Conservation (phyloP, 768 basidiomycete species). For the Rubroboletus pulcherrimus region DNA sequence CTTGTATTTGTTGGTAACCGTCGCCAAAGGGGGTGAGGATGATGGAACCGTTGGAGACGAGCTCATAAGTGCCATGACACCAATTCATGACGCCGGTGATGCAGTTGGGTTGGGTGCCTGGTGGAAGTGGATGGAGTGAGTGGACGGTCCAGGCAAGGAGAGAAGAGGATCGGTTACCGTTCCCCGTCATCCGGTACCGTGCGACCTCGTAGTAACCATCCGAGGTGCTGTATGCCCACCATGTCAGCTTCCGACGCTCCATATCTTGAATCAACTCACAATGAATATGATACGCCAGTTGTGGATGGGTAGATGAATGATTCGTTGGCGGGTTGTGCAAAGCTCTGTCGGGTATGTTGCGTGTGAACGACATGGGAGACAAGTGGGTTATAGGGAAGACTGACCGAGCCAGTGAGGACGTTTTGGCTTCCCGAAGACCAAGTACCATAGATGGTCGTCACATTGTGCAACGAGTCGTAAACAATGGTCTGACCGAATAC, state of each 20-base stretch:
- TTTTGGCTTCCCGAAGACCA: conserved; percentile 79
- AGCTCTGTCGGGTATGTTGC: conserved; percentile 48
- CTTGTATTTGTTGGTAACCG: conserved; percentile 93
- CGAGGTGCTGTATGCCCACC: conserved; percentile 43
- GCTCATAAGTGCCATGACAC: conserved; percentile 78
- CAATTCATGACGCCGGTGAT: conserved; percentile 86
- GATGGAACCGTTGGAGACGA: conserved; percentile 78
- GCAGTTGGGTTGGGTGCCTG: conserved; percentile 82
- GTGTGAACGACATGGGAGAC: neutral
- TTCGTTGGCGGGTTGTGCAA: conserved; percentile 79
- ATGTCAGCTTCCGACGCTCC: neutral
- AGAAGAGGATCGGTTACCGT: conserved; percentile 48
- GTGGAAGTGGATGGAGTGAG: neutral
- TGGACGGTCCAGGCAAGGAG: neutral
- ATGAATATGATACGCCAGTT: conserved; percentile 85
- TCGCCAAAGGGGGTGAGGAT: conserved; percentile 71
- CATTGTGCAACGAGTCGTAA: conserved; percentile 54
- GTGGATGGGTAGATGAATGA: conserved; percentile 81
- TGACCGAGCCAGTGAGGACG: conserved; percentile 79
- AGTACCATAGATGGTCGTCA: conserved; percentile 69
- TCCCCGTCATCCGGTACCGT: conserved; percentile 83
- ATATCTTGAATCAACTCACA: conserved; percentile 48
- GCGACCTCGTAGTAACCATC: conserved; percentile 85
- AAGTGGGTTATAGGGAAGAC: conserved; percentile 31
- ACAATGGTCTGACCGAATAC: conserved; percentile 37